A percentile compares a stretch with the other conserved stretches of the same genome.
phyloP scores from a whole-genome alignment of 495 filamentous ascomycete genomes.

The Entonaema liquescens region DNA sequence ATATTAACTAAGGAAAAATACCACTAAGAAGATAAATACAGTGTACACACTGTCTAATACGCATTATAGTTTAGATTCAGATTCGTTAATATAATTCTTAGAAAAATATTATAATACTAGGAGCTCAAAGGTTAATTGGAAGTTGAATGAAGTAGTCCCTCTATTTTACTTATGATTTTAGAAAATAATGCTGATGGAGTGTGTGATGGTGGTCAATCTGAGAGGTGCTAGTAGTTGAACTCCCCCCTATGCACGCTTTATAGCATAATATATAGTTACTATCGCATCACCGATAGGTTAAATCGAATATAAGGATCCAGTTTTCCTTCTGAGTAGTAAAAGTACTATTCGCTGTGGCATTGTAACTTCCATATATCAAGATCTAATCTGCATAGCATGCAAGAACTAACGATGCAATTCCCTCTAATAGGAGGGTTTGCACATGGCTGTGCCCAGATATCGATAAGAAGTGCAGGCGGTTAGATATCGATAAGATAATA shows the following conservation, averaged over 20 bases:
- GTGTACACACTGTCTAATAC: constrained; percentile 31
- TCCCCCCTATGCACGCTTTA: not conserved
- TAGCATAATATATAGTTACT: not conserved
- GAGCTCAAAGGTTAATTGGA: not conserved
- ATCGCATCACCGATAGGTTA: not conserved
- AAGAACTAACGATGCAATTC: not conserved
- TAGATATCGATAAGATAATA: constrained; percentile 40
- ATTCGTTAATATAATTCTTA: not conserved
- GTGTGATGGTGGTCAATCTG: not conserved
- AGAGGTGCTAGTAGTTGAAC: not conserved
- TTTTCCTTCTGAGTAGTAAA: not conserved
- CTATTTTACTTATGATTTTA: not conserved
- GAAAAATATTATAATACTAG: not conserved
- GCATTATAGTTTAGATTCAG: not conserved
- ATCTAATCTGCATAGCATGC: constrained; percentile 7
- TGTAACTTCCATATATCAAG: constrained; percentile 3
- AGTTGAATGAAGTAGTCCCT: not conserved
- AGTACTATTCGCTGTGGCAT: not conserved
- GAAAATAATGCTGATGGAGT: not conserved
- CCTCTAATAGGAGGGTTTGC: constrained; percentile 16
- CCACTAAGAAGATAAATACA: constrained; percentile 16
- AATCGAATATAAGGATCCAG: not conserved
- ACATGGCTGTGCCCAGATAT: constrained; percentile 10
- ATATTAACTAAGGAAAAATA: constrained; percentile 4
- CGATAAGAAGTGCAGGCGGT: constrained; percentile 14